Conservation (phyloP, 1,284 basidiomycete species). For the Apiotrichum laibachii region DNA sequence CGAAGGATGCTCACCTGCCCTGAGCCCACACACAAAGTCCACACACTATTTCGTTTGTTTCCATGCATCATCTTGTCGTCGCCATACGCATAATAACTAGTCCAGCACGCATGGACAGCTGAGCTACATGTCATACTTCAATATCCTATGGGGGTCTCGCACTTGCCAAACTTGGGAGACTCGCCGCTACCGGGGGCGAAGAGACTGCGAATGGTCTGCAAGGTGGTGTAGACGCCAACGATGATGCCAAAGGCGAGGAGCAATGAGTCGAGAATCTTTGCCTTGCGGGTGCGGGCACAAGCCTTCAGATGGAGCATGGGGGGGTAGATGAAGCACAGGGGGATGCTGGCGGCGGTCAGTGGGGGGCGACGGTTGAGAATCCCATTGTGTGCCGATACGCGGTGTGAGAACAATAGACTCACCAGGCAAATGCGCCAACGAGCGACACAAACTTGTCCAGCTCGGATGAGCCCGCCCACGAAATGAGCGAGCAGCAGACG, state of each 20-base stretch:
- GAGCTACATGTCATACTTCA: background rate
- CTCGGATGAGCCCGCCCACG: constrained; percentile 81
- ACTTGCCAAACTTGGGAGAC: constrained; percentile 40
- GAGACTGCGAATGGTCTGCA: constrained; percentile 48
- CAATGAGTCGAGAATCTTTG: constrained; percentile 70
- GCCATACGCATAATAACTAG: too few species aligned
- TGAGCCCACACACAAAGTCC: too few species aligned
- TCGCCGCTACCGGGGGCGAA: constrained; percentile 28
- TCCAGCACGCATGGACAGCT: too few species aligned
- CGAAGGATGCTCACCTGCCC: too few species aligned
- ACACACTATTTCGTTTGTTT: too few species aligned
- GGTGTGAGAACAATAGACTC: constrained; percentile 40
- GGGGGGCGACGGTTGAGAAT: background rate
- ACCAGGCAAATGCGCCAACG: constrained; percentile 93
- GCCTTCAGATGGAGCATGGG: constrained; percentile 91
- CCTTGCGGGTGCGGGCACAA: constrained; percentile 67
- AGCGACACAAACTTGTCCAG: constrained; percentile 96
- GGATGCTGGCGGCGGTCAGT: constrained; percentile 61
- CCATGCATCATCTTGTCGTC: too few species aligned
- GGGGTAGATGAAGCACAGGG: constrained; percentile 90
- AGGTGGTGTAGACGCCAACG: constrained; percentile 76
- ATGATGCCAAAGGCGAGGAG: constrained; percentile 77
- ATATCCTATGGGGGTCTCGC: constrained; percentile 29
- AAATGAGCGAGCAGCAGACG: constrained; percentile 68
- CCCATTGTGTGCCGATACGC: background rate